Conservation (phyloP, 208 protist genomes). For the Tritrichomonas musculus region DNA sequence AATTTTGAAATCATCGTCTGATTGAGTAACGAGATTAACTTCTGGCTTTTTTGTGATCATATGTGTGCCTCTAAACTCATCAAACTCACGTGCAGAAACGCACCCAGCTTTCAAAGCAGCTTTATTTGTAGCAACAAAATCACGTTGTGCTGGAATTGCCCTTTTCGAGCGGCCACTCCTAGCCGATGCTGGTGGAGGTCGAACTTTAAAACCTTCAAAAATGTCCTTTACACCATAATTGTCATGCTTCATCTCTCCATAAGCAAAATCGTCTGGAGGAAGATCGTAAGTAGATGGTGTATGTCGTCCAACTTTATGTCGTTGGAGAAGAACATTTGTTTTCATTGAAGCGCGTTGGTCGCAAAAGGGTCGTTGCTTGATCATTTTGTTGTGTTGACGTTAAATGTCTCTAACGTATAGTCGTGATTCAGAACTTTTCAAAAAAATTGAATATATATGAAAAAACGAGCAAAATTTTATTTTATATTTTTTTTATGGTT, state of each 20-base stretch:
- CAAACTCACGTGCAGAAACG: background rate
- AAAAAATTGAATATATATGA: too few relatives aligned
- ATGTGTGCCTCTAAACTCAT: background rate
- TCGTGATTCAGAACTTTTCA: too few relatives aligned
- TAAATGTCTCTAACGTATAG: too few relatives aligned
- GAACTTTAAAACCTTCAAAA: background rate
- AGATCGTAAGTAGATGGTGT: background rate
- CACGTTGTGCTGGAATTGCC: background rate
- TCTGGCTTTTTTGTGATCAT: background rate
- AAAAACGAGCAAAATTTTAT: too few relatives aligned
- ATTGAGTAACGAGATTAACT: too few relatives aligned
- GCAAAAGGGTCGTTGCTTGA: background rate
- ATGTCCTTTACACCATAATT: background rate
- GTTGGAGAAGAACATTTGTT: background rate
- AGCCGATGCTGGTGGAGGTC: background rate
- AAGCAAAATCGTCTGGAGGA: background rate
- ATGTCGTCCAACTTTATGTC: background rate
- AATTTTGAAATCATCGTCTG: too few relatives aligned
- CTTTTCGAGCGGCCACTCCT: background rate
- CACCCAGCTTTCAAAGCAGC: background rate
- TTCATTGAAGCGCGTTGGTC: background rate
- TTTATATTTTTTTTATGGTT: too few relatives aligned
- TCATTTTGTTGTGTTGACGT: too few relatives aligned
- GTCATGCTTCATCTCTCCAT: background rate
- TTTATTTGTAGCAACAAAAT: background rate